Evolutionary conservation across 1,284 basidiomycete genomes (phyloP), one percentile per base, ranked within the genome.

Genomic region (Kwoniella shivajii): DNA sequence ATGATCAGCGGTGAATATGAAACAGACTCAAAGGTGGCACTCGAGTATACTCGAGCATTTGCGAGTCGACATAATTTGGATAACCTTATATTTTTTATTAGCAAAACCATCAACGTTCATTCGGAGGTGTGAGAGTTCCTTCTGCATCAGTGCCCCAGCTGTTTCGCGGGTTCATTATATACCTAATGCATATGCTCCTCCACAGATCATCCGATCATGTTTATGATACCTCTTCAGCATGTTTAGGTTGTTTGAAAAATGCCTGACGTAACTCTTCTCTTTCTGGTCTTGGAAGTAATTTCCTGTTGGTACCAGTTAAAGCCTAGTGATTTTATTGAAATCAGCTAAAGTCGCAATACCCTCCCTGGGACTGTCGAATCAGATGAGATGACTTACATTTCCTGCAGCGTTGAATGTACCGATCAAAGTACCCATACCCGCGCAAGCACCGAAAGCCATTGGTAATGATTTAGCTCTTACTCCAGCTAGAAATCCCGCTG

Each of bases 401-500:
- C 92, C 91, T 49, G 88, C 85, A 64, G 88, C 90, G 68, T 93
- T 88, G 73, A 90, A 92, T 38, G 86, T 85, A 41, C 91, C 93
- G 71, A 94, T 84, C 13, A 88, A 82, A 6, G 87, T 86, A 54
- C 88, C 92, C 56, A 95, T 81, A 53, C 89, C 82, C 6, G 84
- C 87, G 73, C 92, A 95, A 34, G 87, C 86, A 43, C 86, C 90
- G 37, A 92, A 69, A 48, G 90, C 92, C 71, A 88, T 81, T 13
- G 93, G 93, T 61, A 96, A 69, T 24, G 92, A 96, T 63, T 89
- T 86, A 52, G 85, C 91, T 80, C 87, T 83, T 59, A 93, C 81
- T 59, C 93, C 93, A 41, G 90, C 89, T 61, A 96, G 80, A 77
- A 96, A 90, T 47, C 93, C 93, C 54, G 92, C 92, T 48, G 92